Evolutionary conservation across 345 rosid genomes (phyloP).

Genomic region (Angophora floribunda): DNA sequence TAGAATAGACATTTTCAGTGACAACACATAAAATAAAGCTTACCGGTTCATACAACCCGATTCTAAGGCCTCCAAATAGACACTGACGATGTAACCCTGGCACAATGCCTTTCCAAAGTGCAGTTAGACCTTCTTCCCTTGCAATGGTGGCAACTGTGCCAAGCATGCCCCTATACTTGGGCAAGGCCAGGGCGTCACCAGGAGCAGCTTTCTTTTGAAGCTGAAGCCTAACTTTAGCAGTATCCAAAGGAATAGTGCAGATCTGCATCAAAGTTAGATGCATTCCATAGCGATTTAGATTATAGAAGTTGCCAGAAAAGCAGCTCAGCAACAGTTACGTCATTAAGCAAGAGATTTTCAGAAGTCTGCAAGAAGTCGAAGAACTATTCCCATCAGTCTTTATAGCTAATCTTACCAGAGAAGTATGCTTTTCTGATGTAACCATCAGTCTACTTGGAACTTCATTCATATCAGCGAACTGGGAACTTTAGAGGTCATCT

Average conservation of each 20-base stretch:
- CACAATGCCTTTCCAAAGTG: slow-evolving; percentile 95
- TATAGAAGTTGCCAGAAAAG: neutral
- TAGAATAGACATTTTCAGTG: neutral
- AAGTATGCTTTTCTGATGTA: neutral
- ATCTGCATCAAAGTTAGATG: slow-evolving; percentile 32
- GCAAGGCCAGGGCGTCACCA: slow-evolving; percentile 47
- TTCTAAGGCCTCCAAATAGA: slow-evolving; percentile 89
- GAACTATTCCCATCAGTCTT: neutral
- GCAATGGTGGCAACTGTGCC: slow-evolving; percentile 94
- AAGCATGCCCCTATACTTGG: slow-evolving; percentile 83
- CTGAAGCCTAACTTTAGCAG: slow-evolving; percentile 99
- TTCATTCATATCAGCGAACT: neutral
- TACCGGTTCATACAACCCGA: slow-evolving; percentile 96
- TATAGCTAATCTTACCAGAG: neutral
- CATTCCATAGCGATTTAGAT: neutral
- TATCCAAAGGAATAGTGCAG: slow-evolving; percentile 94
- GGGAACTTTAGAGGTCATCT: neutral
- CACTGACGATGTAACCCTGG: slow-evolving; percentile 98
- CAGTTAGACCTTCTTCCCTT: slow-evolving; percentile 80
- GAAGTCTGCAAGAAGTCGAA: neutral
- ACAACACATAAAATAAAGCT: slow-evolving; percentile 1
- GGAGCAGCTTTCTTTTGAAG: slow-evolving; percentile 66
- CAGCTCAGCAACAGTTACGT: neutral
- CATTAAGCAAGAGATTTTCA: neutral
- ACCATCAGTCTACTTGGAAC: neutral